These are phyloP conservation scores for Cornus suecica DNA, from an alignment of 148 eudicot species.

Conservation along the genomic window DNA sequence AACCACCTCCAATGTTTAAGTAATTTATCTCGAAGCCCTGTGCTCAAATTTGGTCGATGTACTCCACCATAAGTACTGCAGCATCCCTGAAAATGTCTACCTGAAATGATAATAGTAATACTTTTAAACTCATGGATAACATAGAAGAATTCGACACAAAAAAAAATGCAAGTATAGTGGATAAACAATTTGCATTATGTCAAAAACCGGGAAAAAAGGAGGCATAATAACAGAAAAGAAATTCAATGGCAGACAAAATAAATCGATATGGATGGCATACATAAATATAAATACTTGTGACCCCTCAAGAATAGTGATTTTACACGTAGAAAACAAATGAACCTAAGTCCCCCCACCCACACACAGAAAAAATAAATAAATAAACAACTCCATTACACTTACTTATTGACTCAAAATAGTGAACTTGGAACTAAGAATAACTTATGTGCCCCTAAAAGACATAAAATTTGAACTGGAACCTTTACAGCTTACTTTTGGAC, in stretches of 20 bases:
- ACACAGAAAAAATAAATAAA: too few species aligned
- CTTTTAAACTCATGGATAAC: not conserved
- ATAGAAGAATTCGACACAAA: not conserved
- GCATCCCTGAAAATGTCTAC: conserved; percentile 94
- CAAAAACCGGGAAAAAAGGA: not conserved
- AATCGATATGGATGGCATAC: not conserved
- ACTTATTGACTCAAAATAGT: too few species aligned
- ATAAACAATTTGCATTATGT: not conserved
- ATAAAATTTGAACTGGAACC: too few species aligned
- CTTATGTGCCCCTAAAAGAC: too few species aligned
- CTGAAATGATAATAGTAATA: conserved; percentile 31
- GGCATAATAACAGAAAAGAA: not conserved
- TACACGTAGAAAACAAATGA: too few species aligned
- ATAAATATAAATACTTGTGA: too few species aligned
- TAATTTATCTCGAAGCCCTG: conserved; percentile 87
- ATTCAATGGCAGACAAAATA: not conserved
- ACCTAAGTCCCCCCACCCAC: too few species aligned
- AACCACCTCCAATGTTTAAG: conserved; percentile 95
- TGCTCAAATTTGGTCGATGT: conserved; percentile 75
- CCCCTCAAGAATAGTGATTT: too few species aligned
- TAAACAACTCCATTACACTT: too few species aligned
- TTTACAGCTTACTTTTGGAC: too few species aligned
- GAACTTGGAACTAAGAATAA: too few species aligned
- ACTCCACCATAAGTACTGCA: conserved; percentile 88
- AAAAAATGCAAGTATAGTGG: not conserved